Percentiles rank a stretch among this genome's conserved stretches.
phyloP scores from a whole-genome alignment of 441 rosid species.

The Lagerstroemia fauriei region DNA sequence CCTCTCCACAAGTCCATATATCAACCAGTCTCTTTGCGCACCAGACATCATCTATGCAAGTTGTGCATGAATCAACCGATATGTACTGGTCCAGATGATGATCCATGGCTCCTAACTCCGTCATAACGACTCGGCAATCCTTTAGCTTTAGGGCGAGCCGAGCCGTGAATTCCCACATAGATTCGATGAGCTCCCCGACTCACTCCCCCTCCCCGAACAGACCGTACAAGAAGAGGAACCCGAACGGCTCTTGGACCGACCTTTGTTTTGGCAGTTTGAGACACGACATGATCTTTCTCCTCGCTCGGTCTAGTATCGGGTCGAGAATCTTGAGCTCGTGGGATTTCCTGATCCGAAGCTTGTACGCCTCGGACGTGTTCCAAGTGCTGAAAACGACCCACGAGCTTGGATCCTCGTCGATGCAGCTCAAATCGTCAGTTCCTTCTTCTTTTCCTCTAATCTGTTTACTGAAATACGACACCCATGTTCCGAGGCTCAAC shows the following conservation, averaged over 20 bases:
- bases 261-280: slow-evolving; percentile 40
- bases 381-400: slow-evolving; percentile 58
- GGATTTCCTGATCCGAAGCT: slow-evolving; percentile 38
- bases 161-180: slow-evolving; percentile 44
- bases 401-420: slow-evolving; percentile 36
- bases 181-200: slow-evolving; percentile 46
- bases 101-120: slow-evolving; percentile 48
- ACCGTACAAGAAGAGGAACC: slow-evolving; percentile 51
- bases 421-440: slow-evolving; percentile 20
- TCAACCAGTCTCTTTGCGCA: slow-evolving; percentile 47
- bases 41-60: slow-evolving; percentile 53
- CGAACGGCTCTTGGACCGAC: slow-evolving; percentile 41
- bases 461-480: slow-evolving; percentile 52
- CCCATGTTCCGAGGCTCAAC: slow-evolving; percentile 58
- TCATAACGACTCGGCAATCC: slow-evolving; percentile 43
- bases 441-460: slow-evolving; percentile 13
- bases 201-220: slow-evolving; percentile 53
- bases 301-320: slow-evolving; percentile 40
- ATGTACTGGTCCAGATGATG: slow-evolving; percentile 46
- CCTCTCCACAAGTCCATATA: not conserved
- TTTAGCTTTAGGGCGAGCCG: slow-evolving; percentile 43
- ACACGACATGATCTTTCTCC: slow-evolving; percentile 42
- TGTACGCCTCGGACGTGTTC: slow-evolving; percentile 52
- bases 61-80: slow-evolving; percentile 38
- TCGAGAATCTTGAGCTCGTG: slow-evolving; percentile 34